These are phyloP conservation scores for Kondoa malvinella DNA, from an alignment of 768 basidiomycete genomes.

Conservation along the genomic window DNA sequence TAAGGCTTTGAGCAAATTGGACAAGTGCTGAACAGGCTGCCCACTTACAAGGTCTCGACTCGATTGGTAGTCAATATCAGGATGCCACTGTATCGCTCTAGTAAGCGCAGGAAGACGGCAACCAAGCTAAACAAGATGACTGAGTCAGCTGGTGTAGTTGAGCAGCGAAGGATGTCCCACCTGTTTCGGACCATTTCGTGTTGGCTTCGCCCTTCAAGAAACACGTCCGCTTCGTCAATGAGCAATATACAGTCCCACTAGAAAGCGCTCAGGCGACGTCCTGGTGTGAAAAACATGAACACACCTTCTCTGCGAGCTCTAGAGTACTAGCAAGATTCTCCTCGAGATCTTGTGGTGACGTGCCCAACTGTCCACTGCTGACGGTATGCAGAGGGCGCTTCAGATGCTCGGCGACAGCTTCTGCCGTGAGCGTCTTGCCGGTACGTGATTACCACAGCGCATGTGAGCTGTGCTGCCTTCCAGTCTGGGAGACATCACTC, in stretches of 20 bases:
- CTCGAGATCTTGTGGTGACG: slow-evolving; percentile 6
- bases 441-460: no score
- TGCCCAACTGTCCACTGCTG: slow-evolving; percentile 12
- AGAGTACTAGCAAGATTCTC: not conserved
- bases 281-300: not conserved
- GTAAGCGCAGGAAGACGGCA: slow-evolving; percentile 12
- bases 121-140: slow-evolving; percentile 9
- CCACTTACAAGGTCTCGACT: slow-evolving; percentile 12
- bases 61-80: slow-evolving; percentile 20
- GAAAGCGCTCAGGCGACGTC: not conserved
- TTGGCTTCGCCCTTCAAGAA: slow-evolving; percentile 10
- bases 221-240: slow-evolving; percentile 13
- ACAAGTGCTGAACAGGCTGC: no score
- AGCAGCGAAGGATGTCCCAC: not conserved
- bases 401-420: slow-evolving; percentile 18
- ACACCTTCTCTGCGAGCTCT: slow-evolving; percentile 11
- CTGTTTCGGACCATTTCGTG: slow-evolving; percentile 10
- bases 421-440: slow-evolving; percentile 18
- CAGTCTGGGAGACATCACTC: no score
- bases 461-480: no score
- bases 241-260: slow-evolving; percentile 1
- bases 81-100: slow-evolving; percentile 11
- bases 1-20: no score
- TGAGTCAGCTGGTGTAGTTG: not conserved
- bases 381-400: slow-evolving; percentile 17